Base-by-base conservation (phyloP, 1,284 basidiomycete species). In the Chiua sp. region DNA sequence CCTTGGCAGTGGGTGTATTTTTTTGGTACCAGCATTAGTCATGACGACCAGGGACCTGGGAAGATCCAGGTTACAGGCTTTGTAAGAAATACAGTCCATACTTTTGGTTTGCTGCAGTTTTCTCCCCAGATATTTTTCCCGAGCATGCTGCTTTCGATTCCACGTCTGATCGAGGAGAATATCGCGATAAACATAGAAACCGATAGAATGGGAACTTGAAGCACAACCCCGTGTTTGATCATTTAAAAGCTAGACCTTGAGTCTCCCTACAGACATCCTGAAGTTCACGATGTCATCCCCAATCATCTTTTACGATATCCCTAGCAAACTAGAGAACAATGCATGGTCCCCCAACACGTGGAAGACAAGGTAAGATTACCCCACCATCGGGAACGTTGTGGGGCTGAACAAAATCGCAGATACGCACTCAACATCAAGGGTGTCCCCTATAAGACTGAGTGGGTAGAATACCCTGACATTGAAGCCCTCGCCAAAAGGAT, bases 391-490 rank as follows among this genome's bases (percentile, higher is more conserved):
- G 13, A 37, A 37, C 20, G 48, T 42, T 33, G 20, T 39, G 18
- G 16, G 30, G 28, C 54, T 59, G 11, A 57, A 33, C 15, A 2
- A 32, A 32, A 22, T 8, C 42, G 18, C 57, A 81, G 79, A 61
- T 71, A 73, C 32, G 68, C 72, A 7, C 66, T 80, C 18, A 79
- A 79, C 56, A 75, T 75, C 67, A 81, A 81, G 62, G 68, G 69
- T 11, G 39, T 80, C 46, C 68, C 77, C 12, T 69, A 80, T 67
- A 72, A 68, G 59, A 80, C 79, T 13, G 68, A 69, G 51, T 79
- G 77, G 75, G 63, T 80, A 20, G 72, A 77, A 48, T 77, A 67
- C 60, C 75, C 77, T 13, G 75, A 79, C 63, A 75, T 81, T 39
- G 73, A 71, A 28, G 50, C 66, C 4, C 61, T 71, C 20, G 69